A percentile compares a stretch with the other conserved stretches of the same genome.
Conservation (phyloP, 768 basidiomycete genomes). For the Wakefieldia striispora region DNA sequence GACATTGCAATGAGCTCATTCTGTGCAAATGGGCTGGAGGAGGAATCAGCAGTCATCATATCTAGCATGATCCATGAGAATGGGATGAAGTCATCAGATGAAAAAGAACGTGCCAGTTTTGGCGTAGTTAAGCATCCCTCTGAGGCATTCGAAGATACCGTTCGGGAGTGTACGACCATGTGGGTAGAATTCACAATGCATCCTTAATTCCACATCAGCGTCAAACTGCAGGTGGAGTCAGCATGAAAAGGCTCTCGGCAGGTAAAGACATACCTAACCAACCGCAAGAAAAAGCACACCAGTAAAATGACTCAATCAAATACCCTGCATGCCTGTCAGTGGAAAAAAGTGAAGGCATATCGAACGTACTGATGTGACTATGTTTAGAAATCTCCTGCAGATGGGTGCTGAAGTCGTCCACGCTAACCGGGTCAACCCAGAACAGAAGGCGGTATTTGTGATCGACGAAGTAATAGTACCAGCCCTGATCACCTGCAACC, state of each 20-base stretch:
- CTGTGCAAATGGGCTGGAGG: conserved; percentile 13
- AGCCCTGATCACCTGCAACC: no score
- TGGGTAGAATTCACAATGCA: conserved; percentile 17
- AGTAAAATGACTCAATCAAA: conserved; percentile 2
- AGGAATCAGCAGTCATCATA: conserved; percentile 17
- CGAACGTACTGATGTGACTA: neutral
- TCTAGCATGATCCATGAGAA: neutral
- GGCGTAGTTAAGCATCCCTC: conserved; percentile 16
- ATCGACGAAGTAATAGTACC: no score
- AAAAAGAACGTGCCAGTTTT: conserved; percentile 6
- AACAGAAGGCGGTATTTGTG: no score
- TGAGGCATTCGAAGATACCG: conserved; percentile 6
- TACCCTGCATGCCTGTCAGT: neutral
- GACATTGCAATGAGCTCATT: conserved; percentile 11
- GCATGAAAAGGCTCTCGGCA: neutral
- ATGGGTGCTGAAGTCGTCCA: no score
- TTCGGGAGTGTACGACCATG: conserved; percentile 2
- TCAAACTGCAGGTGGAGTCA: neutral
- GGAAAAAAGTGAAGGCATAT: neutral
- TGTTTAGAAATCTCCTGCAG: no score
- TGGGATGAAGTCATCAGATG: neutral
- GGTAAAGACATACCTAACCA: neutral
- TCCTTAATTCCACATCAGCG: conserved; percentile 7
- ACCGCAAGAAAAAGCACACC: conserved; percentile 1
- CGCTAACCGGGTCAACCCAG: no score